Evolutionary conservation across 768 basidiomycete species (phyloP), one percentile per base, ranked within the genome.

Genomic region (Kwoniella dejecticola): DNA sequence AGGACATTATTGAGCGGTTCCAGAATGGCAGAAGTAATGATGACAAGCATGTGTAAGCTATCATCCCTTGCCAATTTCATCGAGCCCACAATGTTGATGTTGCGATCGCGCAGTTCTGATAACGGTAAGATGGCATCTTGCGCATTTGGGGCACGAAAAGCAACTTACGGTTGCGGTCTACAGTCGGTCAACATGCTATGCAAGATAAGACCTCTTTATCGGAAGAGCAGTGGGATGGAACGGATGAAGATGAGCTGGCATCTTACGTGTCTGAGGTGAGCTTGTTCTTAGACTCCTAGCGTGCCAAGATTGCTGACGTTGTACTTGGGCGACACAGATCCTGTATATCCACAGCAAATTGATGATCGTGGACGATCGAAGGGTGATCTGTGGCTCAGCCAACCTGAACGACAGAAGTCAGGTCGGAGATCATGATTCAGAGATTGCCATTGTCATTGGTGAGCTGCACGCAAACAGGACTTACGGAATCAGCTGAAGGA

Each of bases 321-420:
- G 56, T 42, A 85, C 27, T 6, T 23, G 19, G 86, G 87, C n/a
- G 88, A 68, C 79, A 88, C 48, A 71, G 73, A 59, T 66, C 21
- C 65, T 63, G 59, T 77, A 73, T 65, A 78, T 79, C 48, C 74
- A 77, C 65, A 74, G 69, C 53, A 77, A 81, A 63, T 76, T 95
- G 24, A 95, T 96, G 93, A 90, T 95, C 54, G 90, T 96, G 33
- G 94, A 96, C 72, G 94, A 97, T 74, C 83, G 85, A 30, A 83
- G 87, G 33, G 92, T 96, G 45, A 91, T 98, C 66, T 89, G 93
- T 83, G 94, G 95, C 31, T 92, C 90, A 41, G 93, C 95, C 15
- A 98, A 97, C 76, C 57, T 79, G 40, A 79, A 77, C 47, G 77
- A 79, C 52, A 60, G 77, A 42, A 70, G 67, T 46, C 77, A 77